phyloP scores from a whole-genome alignment of 148 eudicot genomes.

The Gaultheria prostrata region DNA sequence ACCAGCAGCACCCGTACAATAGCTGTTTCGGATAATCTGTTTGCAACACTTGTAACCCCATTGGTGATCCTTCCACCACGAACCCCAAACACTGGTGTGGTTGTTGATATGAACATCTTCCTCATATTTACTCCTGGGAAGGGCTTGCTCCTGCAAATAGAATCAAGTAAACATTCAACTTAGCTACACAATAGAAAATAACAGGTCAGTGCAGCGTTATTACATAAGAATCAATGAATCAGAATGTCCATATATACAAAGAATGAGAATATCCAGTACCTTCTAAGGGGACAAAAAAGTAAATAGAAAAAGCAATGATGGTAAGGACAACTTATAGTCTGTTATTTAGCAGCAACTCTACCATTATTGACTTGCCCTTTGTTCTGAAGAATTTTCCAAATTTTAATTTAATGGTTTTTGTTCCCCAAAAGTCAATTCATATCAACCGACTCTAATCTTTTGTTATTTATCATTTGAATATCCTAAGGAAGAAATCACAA shows the following conservation, averaged over 20 bases:
- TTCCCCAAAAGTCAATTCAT: background rate
- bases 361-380: background rate
- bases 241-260: background rate
- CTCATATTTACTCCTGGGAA: constrained; percentile 88
- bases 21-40: constrained; percentile 71
- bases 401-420: background rate
- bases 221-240: background rate
- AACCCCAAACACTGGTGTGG: constrained; percentile 86
- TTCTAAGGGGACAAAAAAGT: background rate
- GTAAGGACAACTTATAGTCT: background rate
- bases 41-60: constrained; percentile 94
- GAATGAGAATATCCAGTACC: background rate
- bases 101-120: constrained; percentile 77
- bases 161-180: background rate
- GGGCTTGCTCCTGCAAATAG: constrained; percentile 49
- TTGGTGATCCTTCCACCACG: constrained; percentile 91
- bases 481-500: background rate
- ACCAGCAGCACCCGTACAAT: constrained; percentile 91
- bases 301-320: background rate
- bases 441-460: background rate
- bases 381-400: background rate
- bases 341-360: background rate
- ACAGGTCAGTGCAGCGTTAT: background rate
- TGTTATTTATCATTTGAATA: background rate
- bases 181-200: background rate